Conservation (phyloP, 2,329 filamentous ascomycete species). For the Penicillium sclerotigenum region DNA sequence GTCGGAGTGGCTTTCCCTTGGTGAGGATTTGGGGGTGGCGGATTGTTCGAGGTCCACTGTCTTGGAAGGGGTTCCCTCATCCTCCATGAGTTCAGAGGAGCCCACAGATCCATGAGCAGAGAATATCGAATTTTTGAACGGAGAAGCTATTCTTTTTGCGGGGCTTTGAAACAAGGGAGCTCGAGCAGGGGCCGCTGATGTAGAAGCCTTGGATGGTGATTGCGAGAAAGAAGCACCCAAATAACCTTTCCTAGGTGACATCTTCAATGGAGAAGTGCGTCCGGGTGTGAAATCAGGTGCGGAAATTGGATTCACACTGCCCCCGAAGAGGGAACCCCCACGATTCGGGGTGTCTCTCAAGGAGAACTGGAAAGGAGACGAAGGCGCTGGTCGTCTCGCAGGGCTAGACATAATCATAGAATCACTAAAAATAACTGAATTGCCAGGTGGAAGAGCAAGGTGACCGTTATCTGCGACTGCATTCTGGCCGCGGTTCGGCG, state of each 20-base stretch:
- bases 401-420: constrained; percentile 43
- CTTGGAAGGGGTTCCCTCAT: neutral
- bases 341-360: constrained; percentile 41
- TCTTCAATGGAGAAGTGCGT: constrained; percentile 40
- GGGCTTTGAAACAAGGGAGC: constrained; percentile 44
- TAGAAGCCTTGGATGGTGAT: constrained; percentile 32
- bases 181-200: constrained; percentile 36
- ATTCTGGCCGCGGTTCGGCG: constrained; percentile 17
- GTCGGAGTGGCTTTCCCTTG: neutral
- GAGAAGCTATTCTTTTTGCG: constrained; percentile 42
- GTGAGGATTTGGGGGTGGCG: neutral
- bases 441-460: constrained; percentile 25
- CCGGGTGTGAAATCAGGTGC: constrained; percentile 31
- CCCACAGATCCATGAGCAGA: constrained; percentile 14
- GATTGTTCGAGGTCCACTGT: neutral
- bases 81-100: neutral
- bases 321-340: constrained; percentile 28
- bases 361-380: constrained; percentile 44
- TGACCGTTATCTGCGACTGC: constrained; percentile 20
- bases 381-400: constrained; percentile 40
- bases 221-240: constrained; percentile 37
- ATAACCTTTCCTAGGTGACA: constrained; percentile 43
- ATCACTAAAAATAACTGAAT: constrained; percentile 33
- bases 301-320: constrained; percentile 18
- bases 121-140: constrained; percentile 35